Base-by-base conservation (phyloP, 371 early-diverging fungal genomes). In the Chytridiales sp. region DNA sequence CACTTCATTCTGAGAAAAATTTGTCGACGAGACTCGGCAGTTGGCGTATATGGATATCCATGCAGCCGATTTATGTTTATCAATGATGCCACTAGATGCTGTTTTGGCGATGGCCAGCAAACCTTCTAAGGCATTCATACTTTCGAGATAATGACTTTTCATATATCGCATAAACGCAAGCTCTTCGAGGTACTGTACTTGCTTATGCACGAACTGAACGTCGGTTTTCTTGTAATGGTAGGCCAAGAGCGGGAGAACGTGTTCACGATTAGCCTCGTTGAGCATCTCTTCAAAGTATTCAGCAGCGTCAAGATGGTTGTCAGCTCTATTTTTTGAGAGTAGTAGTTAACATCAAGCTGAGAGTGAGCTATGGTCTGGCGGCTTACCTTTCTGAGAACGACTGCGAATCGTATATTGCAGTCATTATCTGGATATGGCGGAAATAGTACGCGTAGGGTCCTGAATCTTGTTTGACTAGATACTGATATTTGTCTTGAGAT, bases 391-490 rank as follows among this genome's bases (percentile, higher is more conserved):
- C 54, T 34, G 15, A 27, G 41, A 40, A 54, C 21, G 41, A 27
- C 39, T 41, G 35, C 17, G 42, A 54, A 15, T 54, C 54, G 41
- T 54, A 54, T 21, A 54, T 54, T 4, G 54, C 41, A 21, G 11
- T 41, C 42, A 38, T 54, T 13, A 54, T 54, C 4, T 39, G 17
- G 29, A 54, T 54, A 24, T 54, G 54, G 17, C 54, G 54, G 26
- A 54, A 54, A 21, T 38, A 38, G 30, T 42, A 54, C 11, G 19
- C 54, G 11, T 38, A n/a, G n/a, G 32, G n/a, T 13, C 4, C 32
- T 31, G 36, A 32, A 4, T 31, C 52, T 4, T 15, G 17, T 29
- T 19, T 4, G 24, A 54, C 29, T n/a, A 54, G 54, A 41, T 41
- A 54, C 4, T 27, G 39, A 24, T 41, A 54, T 19, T 31, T 3